phyloP scores from a whole-genome alignment of 192 early-diverging fungal genomes.

The Phlyctochytrium bullatum region DNA sequence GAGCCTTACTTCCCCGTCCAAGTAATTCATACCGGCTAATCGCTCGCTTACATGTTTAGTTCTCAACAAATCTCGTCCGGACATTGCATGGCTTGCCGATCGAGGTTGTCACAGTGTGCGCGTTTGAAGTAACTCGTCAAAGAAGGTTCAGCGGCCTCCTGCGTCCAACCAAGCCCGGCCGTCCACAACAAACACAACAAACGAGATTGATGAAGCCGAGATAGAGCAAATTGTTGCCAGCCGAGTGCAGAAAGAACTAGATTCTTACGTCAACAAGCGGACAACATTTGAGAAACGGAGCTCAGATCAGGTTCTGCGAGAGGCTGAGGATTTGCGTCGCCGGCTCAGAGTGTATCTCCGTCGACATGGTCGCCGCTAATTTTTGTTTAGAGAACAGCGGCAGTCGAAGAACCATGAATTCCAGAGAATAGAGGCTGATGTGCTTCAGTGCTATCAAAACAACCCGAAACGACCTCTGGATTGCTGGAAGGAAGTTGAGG shows the following conservation, averaged over 20 bases:
- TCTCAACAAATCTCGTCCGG: background rate
- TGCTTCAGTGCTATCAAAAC: conserved; percentile 41
- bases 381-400: background rate
- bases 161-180: too few relatives aligned
- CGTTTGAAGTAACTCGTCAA: background rate
- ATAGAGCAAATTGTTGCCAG: conserved; percentile 33
- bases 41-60: background rate
- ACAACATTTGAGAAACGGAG: conserved; percentile 38
- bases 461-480: conserved; percentile 52
- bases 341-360: conserved; percentile 35
- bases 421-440: conserved; percentile 26
- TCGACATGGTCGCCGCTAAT: background rate
- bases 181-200: too few relatives aligned
- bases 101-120: background rate
- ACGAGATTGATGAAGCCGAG: too few relatives aligned
- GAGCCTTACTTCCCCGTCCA: background rate
- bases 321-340: conserved; percentile 41
- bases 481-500: conserved; percentile 65
- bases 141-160: too few relatives aligned
- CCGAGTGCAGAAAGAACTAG: conserved; percentile 37
- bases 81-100: background rate
- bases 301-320: conserved; percentile 40
- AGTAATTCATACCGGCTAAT: background rate
- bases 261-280: conserved; percentile 29
- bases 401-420: conserved; percentile 6